Base-by-base conservation (phyloP, 495 filamentous ascomycete species). In the Apiosordaria backusii region DNA sequence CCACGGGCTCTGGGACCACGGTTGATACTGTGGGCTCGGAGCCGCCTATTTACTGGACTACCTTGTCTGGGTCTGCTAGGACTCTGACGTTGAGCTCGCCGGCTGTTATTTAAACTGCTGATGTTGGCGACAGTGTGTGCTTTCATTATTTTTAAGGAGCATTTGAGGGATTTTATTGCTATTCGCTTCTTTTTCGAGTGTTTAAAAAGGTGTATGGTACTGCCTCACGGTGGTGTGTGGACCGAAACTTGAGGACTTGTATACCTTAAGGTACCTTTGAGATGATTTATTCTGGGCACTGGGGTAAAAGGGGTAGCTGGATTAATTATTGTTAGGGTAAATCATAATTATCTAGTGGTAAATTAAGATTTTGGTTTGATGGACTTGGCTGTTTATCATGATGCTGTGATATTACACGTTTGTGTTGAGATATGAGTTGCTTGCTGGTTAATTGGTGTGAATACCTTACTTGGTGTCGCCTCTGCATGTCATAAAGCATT, bases 21-120 rank as follows among this genome's bases (percentile, higher is more conserved):
- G 81, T 79, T 24, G 87, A 89, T 72, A 76, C 87, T 75, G 61
- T 87, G 4, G 86, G 87, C 4, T 79, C 63, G 40, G 87, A 89
- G 69, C 86, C 86, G 16, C 70, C 83, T 50, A 88, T 86, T 4
- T 80, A 87, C 40, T 89, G 84, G 87, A 82, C 82, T 16, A 73
- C 77, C 50, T 74, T 89, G 60, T 75, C 80, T 25, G 86, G 86
- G 29, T 78, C 81, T 0, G 76, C 85, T 0, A 79, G 84, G 2
- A 82, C 79, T 0, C 83, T 86, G 68, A 81, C 75, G 40, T 77
- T 88, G 3, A 40, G 16, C 18, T 18, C 59, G 19, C 59, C 59
- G 3, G 35, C 29, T 0, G 1, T 18, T 9, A 65, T 65, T 53
- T 45, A 45, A 15, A 45, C 3, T 29, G 27, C 4, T 7, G 35